These are phyloP conservation scores for Apiospora malaysiana DNA, from an alignment of 2,329 filamentous ascomycete species.

Conservation along the genomic window DNA sequence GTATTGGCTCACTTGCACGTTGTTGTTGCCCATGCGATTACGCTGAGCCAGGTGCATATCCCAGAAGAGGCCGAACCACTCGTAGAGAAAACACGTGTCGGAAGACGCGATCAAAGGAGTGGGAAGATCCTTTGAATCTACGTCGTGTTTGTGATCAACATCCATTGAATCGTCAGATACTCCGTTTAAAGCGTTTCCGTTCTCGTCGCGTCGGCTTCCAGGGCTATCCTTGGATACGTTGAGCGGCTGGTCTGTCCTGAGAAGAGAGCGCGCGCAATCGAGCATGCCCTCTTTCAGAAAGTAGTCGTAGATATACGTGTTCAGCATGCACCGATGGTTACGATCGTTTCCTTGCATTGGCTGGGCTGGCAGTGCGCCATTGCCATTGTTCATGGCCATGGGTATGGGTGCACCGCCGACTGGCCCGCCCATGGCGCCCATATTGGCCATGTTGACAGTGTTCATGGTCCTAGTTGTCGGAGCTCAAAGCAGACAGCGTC, in stretches of 20 bases:
- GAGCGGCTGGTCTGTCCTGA: conserved; percentile 69
- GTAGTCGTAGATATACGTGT: conserved; percentile 92
- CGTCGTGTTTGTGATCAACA: conserved; percentile 80
- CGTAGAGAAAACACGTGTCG: conserved; percentile 86
- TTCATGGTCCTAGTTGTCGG: conserved; percentile 52
- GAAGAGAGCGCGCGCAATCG: conserved; percentile 79
- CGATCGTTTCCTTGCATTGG: conserved; percentile 40
- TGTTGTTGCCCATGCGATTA: conserved; percentile 59
- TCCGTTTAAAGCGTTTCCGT: conserved; percentile 73
- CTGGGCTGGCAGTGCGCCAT: conserved; percentile 25
- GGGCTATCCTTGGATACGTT: conserved; percentile 73
- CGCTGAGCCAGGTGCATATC: conserved; percentile 90
- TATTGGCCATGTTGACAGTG: conserved; percentile 71
- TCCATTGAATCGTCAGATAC: conserved; percentile 79
- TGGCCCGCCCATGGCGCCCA: conserved; percentile 71
- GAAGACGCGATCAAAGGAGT: conserved; percentile 70
- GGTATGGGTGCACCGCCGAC: conserved; percentile 65
- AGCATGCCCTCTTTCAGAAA: conserved; percentile 86
- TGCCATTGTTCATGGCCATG: conserved; percentile 67
- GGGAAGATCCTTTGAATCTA: conserved; percentile 81
- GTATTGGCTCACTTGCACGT: conserved; percentile 70
- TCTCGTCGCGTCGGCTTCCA: conserved; percentile 69
- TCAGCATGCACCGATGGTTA: conserved; percentile 64
- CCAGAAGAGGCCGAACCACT: conserved; percentile 98
- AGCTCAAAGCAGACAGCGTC: conserved; percentile 44